These are phyloP conservation scores for Nicotiana attenuata DNA, from an alignment of 257 asterid genomes.

Conservation along the genomic window DNA sequence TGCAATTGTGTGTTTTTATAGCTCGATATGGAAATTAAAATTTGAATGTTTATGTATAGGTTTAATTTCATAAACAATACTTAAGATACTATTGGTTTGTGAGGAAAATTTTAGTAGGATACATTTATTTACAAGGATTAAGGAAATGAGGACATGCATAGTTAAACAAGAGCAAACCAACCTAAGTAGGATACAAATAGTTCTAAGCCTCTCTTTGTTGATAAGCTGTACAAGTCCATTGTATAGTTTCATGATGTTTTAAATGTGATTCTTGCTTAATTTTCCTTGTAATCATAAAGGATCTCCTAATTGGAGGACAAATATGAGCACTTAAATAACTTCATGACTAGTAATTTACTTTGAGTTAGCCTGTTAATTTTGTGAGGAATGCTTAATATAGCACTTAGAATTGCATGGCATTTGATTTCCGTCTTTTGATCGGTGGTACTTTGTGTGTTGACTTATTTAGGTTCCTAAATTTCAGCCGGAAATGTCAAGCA, in stretches of 20 bases:
- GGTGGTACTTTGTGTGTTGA: background rate
- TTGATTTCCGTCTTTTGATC: background rate
- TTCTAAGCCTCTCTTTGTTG: background rate
- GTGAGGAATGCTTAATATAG: background rate
- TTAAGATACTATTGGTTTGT: background rate
- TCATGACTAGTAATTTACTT: background rate
- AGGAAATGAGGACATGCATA: background rate
- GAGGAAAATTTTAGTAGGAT: background rate
- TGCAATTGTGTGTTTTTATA: no score
- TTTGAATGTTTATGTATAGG: no score
- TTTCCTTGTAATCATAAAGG: background rate
- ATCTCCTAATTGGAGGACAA: background rate
- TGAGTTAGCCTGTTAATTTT: background rate
- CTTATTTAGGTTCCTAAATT: constrained; percentile 71
- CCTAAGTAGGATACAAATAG: background rate
- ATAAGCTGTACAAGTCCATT: background rate
- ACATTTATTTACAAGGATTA: background rate
- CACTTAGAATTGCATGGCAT: background rate
- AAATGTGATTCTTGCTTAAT: background rate
- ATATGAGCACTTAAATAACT: background rate
- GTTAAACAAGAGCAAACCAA: background rate
- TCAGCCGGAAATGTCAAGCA: constrained; percentile 67
- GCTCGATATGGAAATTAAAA: no score
- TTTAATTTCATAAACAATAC: background rate
- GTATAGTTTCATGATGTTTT: background rate